Conservation (phyloP, 1,284 basidiomycete species). For the Moesziomyces aphidis region DNA sequence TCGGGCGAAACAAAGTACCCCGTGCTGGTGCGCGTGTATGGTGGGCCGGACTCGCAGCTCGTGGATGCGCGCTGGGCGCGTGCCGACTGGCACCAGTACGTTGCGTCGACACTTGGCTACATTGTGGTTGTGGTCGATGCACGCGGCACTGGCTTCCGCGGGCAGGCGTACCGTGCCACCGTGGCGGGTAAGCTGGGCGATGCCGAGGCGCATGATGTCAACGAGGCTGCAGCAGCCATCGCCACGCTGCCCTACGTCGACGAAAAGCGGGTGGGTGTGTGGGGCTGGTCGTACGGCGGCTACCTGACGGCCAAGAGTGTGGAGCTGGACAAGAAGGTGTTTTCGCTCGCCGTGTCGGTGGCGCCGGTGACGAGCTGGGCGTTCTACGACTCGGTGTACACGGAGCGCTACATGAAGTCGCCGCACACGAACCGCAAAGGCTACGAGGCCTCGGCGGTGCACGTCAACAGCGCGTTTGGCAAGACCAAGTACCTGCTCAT, state of each 20-base stretch:
- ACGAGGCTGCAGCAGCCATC: conserved; percentile 77
- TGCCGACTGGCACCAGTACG: conserved; percentile 80
- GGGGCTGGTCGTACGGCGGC: conserved; percentile 64
- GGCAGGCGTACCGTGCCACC: conserved; percentile 81
- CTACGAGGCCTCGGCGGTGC: conserved; percentile 85
- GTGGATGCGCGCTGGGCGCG: conserved; percentile 46
- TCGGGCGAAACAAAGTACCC: conserved; percentile 93
- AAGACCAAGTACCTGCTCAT: conserved; percentile 84
- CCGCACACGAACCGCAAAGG: conserved; percentile 81
- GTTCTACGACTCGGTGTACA: conserved; percentile 82
- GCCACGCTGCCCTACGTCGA: conserved; percentile 78
- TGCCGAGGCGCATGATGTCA: conserved; percentile 87
- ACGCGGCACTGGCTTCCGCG: conserved; percentile 92
- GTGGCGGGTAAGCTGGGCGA: conserved; percentile 87
- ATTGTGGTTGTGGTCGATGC: conserved; percentile 89
- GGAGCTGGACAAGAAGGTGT: conserved; percentile 79
- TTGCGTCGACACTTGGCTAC: conserved; percentile 84
- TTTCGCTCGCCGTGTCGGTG: conserved; percentile 87
- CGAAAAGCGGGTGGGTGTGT: conserved; percentile 82
- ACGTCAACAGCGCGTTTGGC: conserved; percentile 84
- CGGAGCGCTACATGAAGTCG: conserved; percentile 95
- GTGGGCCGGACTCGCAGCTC: conserved; percentile 82
- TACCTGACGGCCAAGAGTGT: conserved; percentile 56
- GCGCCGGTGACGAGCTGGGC: conserved; percentile 72
- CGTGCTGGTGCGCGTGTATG: conserved; percentile 76